Evolutionary conservation across 169 alveolate species (phyloP).

Genomic region (Babesia bigemina): DNA sequence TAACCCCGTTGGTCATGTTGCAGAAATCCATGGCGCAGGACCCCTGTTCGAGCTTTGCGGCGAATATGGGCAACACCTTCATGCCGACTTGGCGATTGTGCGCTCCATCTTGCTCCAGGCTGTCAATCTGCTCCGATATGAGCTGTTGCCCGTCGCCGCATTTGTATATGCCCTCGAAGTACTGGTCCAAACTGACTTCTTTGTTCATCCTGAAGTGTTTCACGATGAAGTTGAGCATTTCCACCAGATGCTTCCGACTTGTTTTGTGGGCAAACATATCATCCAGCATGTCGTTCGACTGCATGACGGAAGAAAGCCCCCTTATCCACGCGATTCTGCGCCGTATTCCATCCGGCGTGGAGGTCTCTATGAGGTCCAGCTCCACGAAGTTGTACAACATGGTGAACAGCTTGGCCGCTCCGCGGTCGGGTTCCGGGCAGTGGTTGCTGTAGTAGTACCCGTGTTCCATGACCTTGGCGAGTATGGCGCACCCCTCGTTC

Average conservation of each 20-base stretch:
- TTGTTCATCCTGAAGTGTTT: constrained; percentile 1
- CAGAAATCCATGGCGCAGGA: constrained; percentile 31
- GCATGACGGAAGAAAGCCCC: constrained; percentile 23
- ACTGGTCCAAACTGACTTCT: constrained; percentile 10
- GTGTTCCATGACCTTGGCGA: constrained; percentile 25
- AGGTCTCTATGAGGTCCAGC: constrained; percentile 21
- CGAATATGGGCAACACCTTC: constrained; percentile 21
- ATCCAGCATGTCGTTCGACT: constrained; percentile 37
- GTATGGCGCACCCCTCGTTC: background rate
- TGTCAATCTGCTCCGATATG: constrained; percentile 33
- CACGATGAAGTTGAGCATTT: constrained; percentile 9
- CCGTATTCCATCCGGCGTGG: constrained; percentile 19
- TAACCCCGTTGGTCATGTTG: constrained; percentile 33
- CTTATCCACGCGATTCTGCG: constrained; percentile 24
- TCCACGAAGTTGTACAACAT: constrained; percentile 26
- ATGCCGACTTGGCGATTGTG: background rate
- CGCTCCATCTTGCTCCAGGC: background rate
- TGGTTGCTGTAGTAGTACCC: constrained; percentile 32
- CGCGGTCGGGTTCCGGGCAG: constrained; percentile 16
- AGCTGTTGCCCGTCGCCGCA: constrained; percentile 45
- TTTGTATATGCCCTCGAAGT: constrained; percentile 26
- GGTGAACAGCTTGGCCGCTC: background rate
- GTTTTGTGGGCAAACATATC: constrained; percentile 15
- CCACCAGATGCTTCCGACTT: constrained; percentile 13
- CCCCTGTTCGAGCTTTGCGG: constrained; percentile 10